phyloP scores from a whole-genome alignment of 495 filamentous ascomycete species.

The Antarctomyces pellizariae region DNA sequence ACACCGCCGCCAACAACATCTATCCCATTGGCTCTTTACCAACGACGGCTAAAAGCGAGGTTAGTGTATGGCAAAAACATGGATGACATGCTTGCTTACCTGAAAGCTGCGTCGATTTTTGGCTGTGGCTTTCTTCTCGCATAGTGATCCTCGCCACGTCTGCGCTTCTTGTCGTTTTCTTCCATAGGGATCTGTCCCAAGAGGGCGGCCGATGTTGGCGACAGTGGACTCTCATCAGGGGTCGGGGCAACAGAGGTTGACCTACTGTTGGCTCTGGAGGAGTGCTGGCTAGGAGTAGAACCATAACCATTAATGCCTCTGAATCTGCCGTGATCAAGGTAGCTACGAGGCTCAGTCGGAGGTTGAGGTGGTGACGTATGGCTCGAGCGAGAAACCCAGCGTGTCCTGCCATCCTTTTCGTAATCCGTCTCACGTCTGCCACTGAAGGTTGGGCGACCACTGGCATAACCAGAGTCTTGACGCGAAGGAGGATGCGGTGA shows the following conservation, averaged over 20 bases:
- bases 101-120: conserved; percentile 17
- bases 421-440: conserved; percentile 4
- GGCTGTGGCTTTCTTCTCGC: conserved; percentile 15
- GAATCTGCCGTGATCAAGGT: neutral
- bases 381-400: neutral
- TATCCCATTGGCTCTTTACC: conserved; percentile 8
- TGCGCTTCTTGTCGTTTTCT: conserved; percentile 8
- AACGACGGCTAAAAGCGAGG: conserved; percentile 9
- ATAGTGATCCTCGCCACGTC: conserved; percentile 6
- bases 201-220: conserved; percentile 10
- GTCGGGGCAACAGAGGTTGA: no score
- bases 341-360: conserved; percentile 2
- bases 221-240: conserved; percentile 4
- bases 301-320: no score
- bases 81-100: conserved; percentile 11
- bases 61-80: neutral
- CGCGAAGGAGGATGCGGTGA: conserved; percentile 4
- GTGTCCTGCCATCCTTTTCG: neutral
- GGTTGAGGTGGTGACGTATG: conserved; percentile 1
- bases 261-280: conserved; percentile 5
- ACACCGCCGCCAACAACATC: no score
- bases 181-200: conserved; percentile 9
- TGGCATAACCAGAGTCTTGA: conserved; percentile 12
- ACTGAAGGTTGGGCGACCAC: conserved; percentile 9
- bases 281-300: neutral